Conservation (phyloP, 306 rosid species). For the Cicer arietinum region DNA sequence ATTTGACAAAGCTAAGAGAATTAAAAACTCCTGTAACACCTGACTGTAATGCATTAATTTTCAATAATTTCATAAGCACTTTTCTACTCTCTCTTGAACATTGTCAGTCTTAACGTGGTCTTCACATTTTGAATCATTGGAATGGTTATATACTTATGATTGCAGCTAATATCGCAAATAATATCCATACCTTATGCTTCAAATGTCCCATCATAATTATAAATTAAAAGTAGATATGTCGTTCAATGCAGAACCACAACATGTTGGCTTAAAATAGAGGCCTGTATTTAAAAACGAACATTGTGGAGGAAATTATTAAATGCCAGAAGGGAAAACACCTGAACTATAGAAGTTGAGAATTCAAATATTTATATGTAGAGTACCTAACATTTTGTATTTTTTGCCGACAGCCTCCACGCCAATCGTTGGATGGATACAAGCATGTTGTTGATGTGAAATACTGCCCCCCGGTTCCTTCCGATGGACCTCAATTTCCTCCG, state of each 20-base stretch:
- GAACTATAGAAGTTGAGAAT: constrained; percentile 6
- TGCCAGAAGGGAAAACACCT: constrained; percentile 20
- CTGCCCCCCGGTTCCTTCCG: constrained; percentile 72
- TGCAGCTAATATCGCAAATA: constrained; percentile 8
- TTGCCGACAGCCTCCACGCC: constrained; percentile 71
- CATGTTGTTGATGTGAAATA: constrained; percentile 87
- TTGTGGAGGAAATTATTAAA: not conserved
- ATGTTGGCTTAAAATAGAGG: constrained; percentile 7
- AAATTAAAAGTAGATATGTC: constrained; percentile 10
- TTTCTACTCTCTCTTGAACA: not conserved
- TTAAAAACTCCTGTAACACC: not conserved
- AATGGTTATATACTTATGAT: not conserved
- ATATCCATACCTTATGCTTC: not conserved
- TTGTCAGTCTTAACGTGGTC: not conserved
- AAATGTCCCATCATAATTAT: constrained; percentile 5
- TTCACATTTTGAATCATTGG: not conserved
- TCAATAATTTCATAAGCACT: not conserved
- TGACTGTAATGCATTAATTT: not conserved
- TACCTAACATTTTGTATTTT: constrained; percentile 42
- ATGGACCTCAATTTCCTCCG: constrained; percentile 74
- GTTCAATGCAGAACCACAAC: constrained; percentile 25
- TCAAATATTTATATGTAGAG: constrained; percentile 7
- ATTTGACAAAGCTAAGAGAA: constrained; percentile 1
- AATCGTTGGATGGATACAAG: constrained; percentile 87
- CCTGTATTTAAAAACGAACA: constrained; percentile 2